phyloP scores from a whole-genome alignment of 129 eudicot species.

The Pulicaria dysenterica region DNA sequence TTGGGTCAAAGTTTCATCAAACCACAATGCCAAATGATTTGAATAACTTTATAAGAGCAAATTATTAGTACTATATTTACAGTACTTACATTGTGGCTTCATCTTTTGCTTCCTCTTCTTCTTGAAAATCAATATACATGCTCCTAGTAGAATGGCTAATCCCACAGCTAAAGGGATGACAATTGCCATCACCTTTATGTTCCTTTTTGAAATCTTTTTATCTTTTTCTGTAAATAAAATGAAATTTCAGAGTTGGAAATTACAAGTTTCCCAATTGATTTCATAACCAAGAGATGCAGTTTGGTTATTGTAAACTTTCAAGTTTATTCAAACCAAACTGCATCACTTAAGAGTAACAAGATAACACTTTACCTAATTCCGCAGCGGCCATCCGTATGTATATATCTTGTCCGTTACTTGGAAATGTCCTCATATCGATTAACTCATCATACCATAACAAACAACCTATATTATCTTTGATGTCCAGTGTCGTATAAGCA shows the following conservation, averaged over 20 bases:
- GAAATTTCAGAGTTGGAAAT: not conserved
- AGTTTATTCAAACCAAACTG: too few relatives aligned
- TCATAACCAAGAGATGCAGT: not conserved
- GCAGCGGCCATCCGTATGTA: constrained; percentile 42
- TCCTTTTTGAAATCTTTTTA: not conserved
- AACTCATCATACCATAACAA: constrained; percentile 48
- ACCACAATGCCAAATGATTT: not conserved
- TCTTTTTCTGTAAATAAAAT: constrained; percentile 4
- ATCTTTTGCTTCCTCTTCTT: constrained; percentile 9
- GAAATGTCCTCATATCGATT: constrained; percentile 35
- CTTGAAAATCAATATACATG: constrained; percentile 8
- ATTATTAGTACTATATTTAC: not conserved
- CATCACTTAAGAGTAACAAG: too few relatives aligned
- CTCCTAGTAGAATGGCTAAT: constrained; percentile 22
- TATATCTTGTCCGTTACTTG: constrained; percentile 38
- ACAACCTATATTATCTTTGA: constrained; percentile 41
- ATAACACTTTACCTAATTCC: constrained; percentile 34
- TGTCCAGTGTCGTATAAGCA: constrained; percentile 11
- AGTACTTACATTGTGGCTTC: constrained; percentile 7
- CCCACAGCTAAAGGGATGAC: constrained; percentile 20
- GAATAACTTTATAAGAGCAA: not conserved
- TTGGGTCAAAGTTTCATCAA: not conserved
- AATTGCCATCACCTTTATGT: not conserved
- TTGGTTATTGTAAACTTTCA: not conserved
- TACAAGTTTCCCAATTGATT: not conserved